Conservation (phyloP, 2,329 filamentous ascomycete genomes). For the Fusarium agapanthi region DNA sequence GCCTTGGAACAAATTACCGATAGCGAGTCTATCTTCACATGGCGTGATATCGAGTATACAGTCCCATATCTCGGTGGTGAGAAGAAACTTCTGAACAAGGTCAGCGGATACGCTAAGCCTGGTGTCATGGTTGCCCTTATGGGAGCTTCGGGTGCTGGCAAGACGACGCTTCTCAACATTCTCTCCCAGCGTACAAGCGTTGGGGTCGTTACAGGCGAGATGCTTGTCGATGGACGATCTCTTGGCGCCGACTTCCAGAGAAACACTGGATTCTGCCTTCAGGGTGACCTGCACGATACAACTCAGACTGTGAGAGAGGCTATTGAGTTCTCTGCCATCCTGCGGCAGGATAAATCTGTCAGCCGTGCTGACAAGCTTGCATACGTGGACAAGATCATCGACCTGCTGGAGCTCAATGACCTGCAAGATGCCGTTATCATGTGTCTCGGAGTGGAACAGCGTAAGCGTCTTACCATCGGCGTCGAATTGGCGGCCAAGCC, state of each 20-base stretch:
- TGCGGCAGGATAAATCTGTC: constrained; percentile 66
- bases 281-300: constrained; percentile 71
- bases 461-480: constrained; percentile 62
- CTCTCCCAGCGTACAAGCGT: constrained; percentile 76
- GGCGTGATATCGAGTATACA: constrained; percentile 75
- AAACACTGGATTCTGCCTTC: constrained; percentile 73
- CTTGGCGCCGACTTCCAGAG: constrained; percentile 78
- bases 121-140: constrained; percentile 83
- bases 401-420: constrained; percentile 70
- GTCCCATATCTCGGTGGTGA: constrained; percentile 60
- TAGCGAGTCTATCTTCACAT: constrained; percentile 67
- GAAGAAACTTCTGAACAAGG: constrained; percentile 52
- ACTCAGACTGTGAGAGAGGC: constrained; percentile 72
- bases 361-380: constrained; percentile 68
- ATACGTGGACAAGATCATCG: constrained; percentile 72
- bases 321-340: constrained; percentile 69
- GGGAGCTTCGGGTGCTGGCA: constrained; percentile 83
- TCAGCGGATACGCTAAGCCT: constrained; percentile 82
- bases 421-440: constrained; percentile 69
- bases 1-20: constrained; percentile 40
- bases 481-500: constrained; percentile 63
- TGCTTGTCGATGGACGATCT: constrained; percentile 76
- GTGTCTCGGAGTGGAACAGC: constrained; percentile 66
- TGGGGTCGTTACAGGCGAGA: constrained; percentile 77
- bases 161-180: constrained; percentile 84